Base-by-base conservation (phyloP, 176 grass and related monocot species). In the Typha latifolia region DNA sequence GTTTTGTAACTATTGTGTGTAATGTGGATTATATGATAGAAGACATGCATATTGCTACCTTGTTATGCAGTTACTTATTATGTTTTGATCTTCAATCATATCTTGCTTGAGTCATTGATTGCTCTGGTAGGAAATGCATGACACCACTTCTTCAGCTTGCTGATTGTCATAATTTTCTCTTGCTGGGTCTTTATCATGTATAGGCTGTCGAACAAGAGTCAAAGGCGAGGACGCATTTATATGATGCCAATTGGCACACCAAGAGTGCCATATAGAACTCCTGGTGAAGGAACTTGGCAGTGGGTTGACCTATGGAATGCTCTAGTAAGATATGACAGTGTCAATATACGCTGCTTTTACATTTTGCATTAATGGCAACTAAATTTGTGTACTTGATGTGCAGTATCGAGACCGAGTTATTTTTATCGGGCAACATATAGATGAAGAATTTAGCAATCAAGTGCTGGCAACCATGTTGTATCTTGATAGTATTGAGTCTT, bases 381-480 rank as follows among this genome's bases (percentile, higher is more conserved):
- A 43, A 27, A 27, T 62, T 52, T 66, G 18, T 9, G 5, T 62
- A 76, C 5, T 72, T 15, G 12, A 23, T 73, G 51, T 82, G 75
- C 84, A 99, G 94, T 84, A 93, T 68, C 86, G 86, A 63, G 78
- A 99, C 61, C 81, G 89, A 51, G 85, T 93, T 74, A 80, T 99
- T 71, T 82, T 90, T 72, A 93, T 93, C 68, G 81, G 78, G 34
- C 82, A 92, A 69, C 82, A 64, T 56, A 87, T 99, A 72, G 83
- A 92, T 73, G 88, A 99, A 85, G 88, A 99, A 69, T 82, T 79
- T 70, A 80, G 88, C 61, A 90, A 99, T 62, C 83, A 93, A 83
- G 81, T 99, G n/a, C 79, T 99, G 76, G 85, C 89, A 24, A 87
- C 83, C 67, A 84, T 99, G 81, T 26, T 99, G 49, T 99, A 92